Evolutionary conservation across 2,329 filamentous ascomycete species (phyloP).

Genomic region (Stemphylium beticola): DNA sequence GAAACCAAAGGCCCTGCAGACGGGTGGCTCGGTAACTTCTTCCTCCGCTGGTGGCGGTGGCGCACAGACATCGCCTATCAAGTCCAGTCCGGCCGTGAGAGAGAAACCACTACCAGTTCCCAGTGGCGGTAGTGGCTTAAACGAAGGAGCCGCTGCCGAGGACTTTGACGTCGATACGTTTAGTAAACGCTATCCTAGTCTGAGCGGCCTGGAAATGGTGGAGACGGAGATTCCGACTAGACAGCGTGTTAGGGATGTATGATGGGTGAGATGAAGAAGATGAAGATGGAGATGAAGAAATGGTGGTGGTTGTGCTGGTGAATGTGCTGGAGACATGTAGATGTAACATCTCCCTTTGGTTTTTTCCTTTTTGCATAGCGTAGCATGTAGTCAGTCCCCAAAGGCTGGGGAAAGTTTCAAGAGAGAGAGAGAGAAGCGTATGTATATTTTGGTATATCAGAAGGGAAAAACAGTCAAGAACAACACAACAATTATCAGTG

Average conservation of each 20-base stretch:
- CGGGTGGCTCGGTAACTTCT: constrained; percentile 40
- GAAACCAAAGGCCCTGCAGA: constrained; percentile 66
- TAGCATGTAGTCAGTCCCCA: constrained; percentile 5
- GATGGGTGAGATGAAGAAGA: background rate
- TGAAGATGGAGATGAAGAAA: too few species aligned
- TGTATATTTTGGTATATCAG: background rate
- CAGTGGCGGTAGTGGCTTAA: constrained; percentile 6
- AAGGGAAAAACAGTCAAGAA: too few species aligned
- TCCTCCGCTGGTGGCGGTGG: constrained; percentile 2
- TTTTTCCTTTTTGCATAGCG: constrained; percentile 2
- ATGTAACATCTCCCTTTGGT: background rate
- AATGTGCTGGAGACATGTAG: too few species aligned
- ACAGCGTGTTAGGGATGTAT: constrained; percentile 31
- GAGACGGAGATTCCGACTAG: constrained; percentile 64
- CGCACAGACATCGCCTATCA: constrained; percentile 13
- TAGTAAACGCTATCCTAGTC: constrained; percentile 82
- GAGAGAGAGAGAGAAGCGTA: background rate
- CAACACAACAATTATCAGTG: too few species aligned
- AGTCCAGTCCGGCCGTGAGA: constrained; percentile 3
- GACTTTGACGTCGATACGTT: constrained; percentile 72
- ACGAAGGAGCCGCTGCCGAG: constrained; percentile 59
- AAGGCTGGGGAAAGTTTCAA: background rate
- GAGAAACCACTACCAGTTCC: constrained; percentile 30
- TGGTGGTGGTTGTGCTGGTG: too few species aligned
- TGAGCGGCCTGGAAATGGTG: constrained; percentile 87